Evolutionary conservation across 2,329 filamentous ascomycete genomes (phyloP), one percentile per base, ranked within the genome.

Genomic region (Aaosphaeria arxii): DNA sequence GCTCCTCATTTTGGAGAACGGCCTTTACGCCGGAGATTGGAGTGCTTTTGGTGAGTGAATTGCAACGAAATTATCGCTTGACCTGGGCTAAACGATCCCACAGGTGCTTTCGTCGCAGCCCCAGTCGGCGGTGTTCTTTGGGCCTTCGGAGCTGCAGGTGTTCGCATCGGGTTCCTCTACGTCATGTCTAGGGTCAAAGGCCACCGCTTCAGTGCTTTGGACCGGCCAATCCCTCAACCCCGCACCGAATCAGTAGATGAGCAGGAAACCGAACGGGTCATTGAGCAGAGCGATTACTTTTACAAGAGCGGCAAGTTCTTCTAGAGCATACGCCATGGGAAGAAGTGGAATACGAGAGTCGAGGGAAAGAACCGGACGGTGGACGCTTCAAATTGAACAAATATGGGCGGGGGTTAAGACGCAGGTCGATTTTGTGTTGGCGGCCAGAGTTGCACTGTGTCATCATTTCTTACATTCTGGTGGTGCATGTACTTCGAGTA

Each of bases 11-110:
- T 72, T 94, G 9, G 78, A 89, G 64, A 77, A 85, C 55, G 89
- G 89, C 0, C 75, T 94, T 17, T 94, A 91, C 68, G 81, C 77
- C 1, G 78, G 84, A 42, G 88, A 92, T 67, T 94, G 89, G 89
- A 86, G 83, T 53, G 87, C 81, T 1, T 94, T 94, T 67, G 89
- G 88, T 58, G 58, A 54, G 60, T 44, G 6, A 7, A 35, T 13
- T 45, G n/a, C 30, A 33, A 36, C 9, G 13, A 54, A 31, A 11
- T 29, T 38, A 24, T 29, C 30, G 5, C 4, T 35, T 28, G 7
- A 6, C 11, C 40, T 30, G 11, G 30, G 31, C 29, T 42, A 42
- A 40, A 43, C 29, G 11, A 40, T 36, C 6, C 39, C 41, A 74
- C 40, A 75, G 73, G 76, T 32, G 88, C 88, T 4, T 94, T 92